Evolutionary conservation across 2,329 filamentous ascomycete species (phyloP).

Genomic region (Pseudogymnoascus sp.): DNA sequence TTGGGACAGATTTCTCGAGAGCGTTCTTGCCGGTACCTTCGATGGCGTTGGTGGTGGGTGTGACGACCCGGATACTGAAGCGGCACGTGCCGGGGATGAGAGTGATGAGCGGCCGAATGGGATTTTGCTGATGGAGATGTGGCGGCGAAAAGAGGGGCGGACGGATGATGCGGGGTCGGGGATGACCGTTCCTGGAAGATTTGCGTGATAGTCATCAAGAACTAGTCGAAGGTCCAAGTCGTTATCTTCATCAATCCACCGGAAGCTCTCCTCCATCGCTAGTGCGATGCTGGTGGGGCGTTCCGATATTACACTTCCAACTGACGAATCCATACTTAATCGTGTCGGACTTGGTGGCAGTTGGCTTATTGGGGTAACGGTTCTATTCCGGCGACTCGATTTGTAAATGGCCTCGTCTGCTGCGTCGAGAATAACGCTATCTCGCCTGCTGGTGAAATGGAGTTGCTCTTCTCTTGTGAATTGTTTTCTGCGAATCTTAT

Average conservation of each 20-base stretch:
- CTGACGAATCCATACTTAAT: slow-evolving; percentile 15
- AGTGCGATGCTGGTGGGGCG: slow-evolving; percentile 21
- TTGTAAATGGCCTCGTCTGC: slow-evolving; percentile 50
- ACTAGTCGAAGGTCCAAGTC: slow-evolving; percentile 59
- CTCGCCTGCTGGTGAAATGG: slow-evolving; percentile 45
- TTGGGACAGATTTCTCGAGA: not conserved
- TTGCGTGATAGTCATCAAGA: slow-evolving; percentile 62
- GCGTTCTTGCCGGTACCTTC: slow-evolving; percentile 5
- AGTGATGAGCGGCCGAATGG: slow-evolving; percentile 50
- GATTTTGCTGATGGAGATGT: slow-evolving; percentile 61
- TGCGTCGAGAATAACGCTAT: slow-evolving; percentile 46
- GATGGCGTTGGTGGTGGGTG: slow-evolving; percentile 24
- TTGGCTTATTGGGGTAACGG: slow-evolving; percentile 24
- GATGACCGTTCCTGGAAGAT: slow-evolving; percentile 45
- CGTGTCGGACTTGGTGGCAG: slow-evolving; percentile 23
- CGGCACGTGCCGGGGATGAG: slow-evolving; percentile 30
- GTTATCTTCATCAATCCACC: slow-evolving; percentile 66
- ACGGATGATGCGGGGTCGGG: slow-evolving; percentile 37
- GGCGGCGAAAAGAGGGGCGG: slow-evolving; percentile 58
- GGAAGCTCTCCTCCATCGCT: slow-evolving; percentile 54
- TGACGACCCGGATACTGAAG: slow-evolving; percentile 21
- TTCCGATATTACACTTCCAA: slow-evolving; percentile 12
- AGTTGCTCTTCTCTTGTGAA: slow-evolving; percentile 66
- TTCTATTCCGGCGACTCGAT: slow-evolving; percentile 32
- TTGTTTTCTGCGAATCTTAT: slow-evolving; percentile 62